phyloP scores from a whole-genome alignment of 495 filamentous ascomycete species.

The Cetradonia linearis region DNA sequence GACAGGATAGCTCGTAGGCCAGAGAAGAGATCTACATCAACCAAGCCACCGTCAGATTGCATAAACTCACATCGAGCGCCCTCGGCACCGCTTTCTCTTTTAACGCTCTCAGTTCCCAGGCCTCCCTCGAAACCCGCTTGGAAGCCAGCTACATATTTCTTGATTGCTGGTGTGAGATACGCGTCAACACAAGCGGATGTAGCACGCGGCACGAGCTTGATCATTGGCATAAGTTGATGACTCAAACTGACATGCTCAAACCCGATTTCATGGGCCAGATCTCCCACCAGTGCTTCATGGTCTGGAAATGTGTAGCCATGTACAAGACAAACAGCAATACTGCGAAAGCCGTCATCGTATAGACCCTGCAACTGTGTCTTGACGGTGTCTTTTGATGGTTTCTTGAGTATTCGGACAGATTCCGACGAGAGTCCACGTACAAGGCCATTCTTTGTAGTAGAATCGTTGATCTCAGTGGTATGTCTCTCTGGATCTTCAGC shows the following conservation, averaged over 20 bases:
- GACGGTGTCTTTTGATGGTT: constrained; percentile 28
- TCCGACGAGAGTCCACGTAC: constrained; percentile 44
- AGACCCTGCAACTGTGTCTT: constrained; percentile 35
- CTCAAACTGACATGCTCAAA: constrained; percentile 48
- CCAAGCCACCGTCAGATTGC: constrained; percentile 47
- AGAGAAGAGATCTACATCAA: constrained; percentile 47
- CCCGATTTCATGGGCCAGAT: constrained; percentile 40
- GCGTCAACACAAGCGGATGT: constrained; percentile 93
- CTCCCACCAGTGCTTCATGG: constrained; percentile 41
- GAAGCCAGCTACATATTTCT: constrained; percentile 89
- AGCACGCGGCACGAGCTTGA: constrained; percentile 59
- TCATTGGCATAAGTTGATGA: constrained; percentile 75
- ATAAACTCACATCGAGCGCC: constrained; percentile 47
- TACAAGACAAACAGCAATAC: constrained; percentile 43
- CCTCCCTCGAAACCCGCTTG: constrained; percentile 50
- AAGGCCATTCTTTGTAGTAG: constrained; percentile 33
- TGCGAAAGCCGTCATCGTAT: constrained; percentile 37
- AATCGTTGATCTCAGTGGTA: constrained; percentile 37
- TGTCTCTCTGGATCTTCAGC: constrained; percentile 64
- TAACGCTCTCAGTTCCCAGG: constrained; percentile 37
- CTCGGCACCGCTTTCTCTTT: constrained; percentile 51
- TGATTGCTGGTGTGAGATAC: constrained; percentile 91
- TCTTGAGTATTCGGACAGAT: constrained; percentile 39
- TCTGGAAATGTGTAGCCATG: constrained; percentile 47
- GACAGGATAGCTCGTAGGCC: constrained; percentile 50